Conservation (phyloP, 208 protist genomes). For the Acanthamoeba sp. region DNA sequence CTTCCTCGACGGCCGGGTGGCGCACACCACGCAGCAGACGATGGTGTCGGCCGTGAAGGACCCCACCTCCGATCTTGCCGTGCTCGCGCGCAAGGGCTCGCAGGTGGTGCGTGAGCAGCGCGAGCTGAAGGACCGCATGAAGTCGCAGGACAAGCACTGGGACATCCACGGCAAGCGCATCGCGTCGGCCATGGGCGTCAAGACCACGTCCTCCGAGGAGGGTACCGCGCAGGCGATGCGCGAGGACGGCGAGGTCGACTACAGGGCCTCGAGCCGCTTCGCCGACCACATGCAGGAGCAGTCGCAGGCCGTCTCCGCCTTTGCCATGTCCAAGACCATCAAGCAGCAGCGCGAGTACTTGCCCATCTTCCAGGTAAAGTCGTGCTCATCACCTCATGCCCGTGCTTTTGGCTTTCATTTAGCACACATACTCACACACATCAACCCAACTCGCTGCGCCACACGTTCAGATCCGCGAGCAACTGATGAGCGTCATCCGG, state of each 20-base stretch:
- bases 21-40: constrained; percentile 72
- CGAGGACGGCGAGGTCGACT: constrained; percentile 88
- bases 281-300: constrained; percentile 82
- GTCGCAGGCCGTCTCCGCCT: constrained; percentile 80
- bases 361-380: constrained; percentile 96
- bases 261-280: constrained; percentile 86
- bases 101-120: constrained; percentile 86
- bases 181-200: constrained; percentile 87
- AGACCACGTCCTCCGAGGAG: constrained; percentile 90
- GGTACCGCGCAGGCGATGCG: constrained; percentile 89
- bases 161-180: constrained; percentile 86
- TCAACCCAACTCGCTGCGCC: too few species aligned
- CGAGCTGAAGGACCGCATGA: constrained; percentile 85
- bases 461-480: constrained; percentile 82
- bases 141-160: constrained; percentile 86
- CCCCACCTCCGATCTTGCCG: constrained; percentile 93
- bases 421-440: too few species aligned
- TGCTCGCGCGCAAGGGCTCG: constrained; percentile 88
- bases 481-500: constrained; percentile 92
- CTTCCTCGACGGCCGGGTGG: constrained; percentile 91
- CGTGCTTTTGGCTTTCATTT: too few species aligned
- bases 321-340: constrained; percentile 86
- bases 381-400: too few species aligned
- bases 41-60: constrained; percentile 93
- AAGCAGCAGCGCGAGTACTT: constrained; percentile 90